These are phyloP conservation scores for Jamesozyma spencerorum DNA, from an alignment of 805 yeast species.

Conservation along the genomic window DNA sequence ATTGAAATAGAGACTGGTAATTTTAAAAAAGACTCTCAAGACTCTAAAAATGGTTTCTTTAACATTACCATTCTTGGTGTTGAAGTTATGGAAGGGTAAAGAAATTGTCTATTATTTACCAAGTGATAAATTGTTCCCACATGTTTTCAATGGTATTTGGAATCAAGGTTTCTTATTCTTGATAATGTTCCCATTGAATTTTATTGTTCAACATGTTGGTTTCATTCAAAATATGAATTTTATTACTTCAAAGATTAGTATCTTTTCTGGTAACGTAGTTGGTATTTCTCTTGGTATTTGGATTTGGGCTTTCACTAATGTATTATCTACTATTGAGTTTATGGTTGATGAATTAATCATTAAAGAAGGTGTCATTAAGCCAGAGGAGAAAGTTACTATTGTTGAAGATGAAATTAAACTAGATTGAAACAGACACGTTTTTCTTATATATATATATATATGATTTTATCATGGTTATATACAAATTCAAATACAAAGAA, in stretches of 20 bases:
- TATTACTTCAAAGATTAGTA: slow-evolving; percentile 1
- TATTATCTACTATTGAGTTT: slow-evolving; percentile 23
- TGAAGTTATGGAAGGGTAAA: slow-evolving; percentile 29
- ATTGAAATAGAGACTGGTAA: slow-evolving; percentile 22
- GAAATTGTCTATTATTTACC: slow-evolving; percentile 25
- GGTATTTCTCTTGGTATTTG: slow-evolving; percentile 31
- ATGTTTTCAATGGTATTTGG: slow-evolving; percentile 23
- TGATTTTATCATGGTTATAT: slow-evolving; percentile 2
- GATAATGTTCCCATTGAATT: slow-evolving; percentile 21
- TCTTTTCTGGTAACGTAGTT: slow-evolving; percentile 3
- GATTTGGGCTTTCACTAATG: slow-evolving; percentile 28
- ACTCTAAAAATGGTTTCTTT: slow-evolving; percentile 18
- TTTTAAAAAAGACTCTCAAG: slow-evolving; percentile 10
- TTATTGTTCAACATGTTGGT: slow-evolving; percentile 1
- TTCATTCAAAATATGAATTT: neutral
- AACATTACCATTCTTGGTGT: slow-evolving; percentile 25
- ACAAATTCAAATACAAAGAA: slow-evolving; percentile 1
- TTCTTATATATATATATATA: too few relatives aligned
- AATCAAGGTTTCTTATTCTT: slow-evolving; percentile 27
- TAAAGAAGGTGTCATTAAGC: slow-evolving; percentile 7
- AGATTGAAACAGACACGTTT: too few relatives aligned
- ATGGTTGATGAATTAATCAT: slow-evolving; percentile 18
- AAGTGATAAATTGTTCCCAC: slow-evolving; percentile 23
- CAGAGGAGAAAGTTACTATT: slow-evolving; percentile 3
- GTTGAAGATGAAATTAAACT: slow-evolving; percentile 3